These are phyloP conservation scores for Strobilomyces confusus DNA, from an alignment of 768 basidiomycete species.

Conservation along the genomic window DNA sequence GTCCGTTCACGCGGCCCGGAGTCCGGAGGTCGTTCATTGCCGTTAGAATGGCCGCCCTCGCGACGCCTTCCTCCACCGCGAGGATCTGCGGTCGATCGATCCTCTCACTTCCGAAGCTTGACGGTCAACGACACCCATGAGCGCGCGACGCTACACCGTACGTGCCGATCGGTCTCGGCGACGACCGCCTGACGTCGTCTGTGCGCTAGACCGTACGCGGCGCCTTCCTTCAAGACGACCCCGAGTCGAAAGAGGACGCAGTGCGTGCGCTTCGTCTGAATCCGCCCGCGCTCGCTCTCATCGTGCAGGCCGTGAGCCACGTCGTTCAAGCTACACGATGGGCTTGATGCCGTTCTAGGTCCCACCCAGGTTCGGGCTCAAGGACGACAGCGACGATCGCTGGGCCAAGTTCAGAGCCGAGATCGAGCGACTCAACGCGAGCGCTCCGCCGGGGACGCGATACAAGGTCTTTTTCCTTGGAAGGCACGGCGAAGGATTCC, in stretches of 20 bases:
- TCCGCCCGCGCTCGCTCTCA: background rate
- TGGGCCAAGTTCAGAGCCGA: conserved; percentile 46
- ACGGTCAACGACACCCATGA: conserved; percentile 2
- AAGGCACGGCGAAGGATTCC: conserved; percentile 71
- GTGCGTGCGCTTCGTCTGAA: conserved; percentile 14
- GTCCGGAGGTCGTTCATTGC: no score
- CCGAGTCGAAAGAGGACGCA: conserved; percentile 1
- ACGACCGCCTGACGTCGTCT: background rate
- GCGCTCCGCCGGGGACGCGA: conserved; percentile 33
- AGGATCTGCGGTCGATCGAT: no score
- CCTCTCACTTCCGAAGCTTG: no score
- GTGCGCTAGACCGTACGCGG: conserved; percentile 6
- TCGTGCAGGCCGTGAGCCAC: conserved; percentile 14
- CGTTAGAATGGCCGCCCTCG: no score
- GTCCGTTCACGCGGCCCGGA: no score
- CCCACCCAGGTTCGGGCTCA: conserved; percentile 54
- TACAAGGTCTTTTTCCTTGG: conserved; percentile 66
- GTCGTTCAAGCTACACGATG: background rate
- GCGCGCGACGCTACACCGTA: conserved; percentile 14
- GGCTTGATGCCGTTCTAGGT: conserved; percentile 35
- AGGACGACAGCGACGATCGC: conserved; percentile 45
- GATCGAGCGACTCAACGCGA: conserved; percentile 43
- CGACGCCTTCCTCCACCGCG: no score
- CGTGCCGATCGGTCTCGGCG: background rate
- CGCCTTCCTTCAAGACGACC: conserved; percentile 22